Evolutionary conservation across 164 flowering plant genomes (phyloP), one percentile per base, ranked within the genome.

Genomic region (Paratinospora sagittata): DNA sequence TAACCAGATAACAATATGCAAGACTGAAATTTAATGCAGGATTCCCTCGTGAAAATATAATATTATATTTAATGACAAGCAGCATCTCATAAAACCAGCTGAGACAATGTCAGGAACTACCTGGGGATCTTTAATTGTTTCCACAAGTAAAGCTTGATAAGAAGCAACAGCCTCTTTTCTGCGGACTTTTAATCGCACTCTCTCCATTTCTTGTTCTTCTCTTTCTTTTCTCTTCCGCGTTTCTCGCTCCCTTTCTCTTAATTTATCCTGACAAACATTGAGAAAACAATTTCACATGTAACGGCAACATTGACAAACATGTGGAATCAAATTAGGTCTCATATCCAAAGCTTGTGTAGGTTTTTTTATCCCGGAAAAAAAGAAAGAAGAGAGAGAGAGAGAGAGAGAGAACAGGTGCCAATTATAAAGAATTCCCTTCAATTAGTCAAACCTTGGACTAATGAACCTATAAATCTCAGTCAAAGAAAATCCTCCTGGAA

Each of bases 121-220:
- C 97, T 86, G 91, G 75, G 97, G 89, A 74, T 91, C 97, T 78
- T 87, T 93, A 77, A 96, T 91, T 69, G 82, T 85, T 82, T 96
- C 99, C 71, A 93, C 93, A 62, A 96, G 87, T 79, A 96, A 83
- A 68, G 99, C 99, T 82, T 96, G 97, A 84, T 87, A 96, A 62
- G 96, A 88, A 68, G 90, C 74, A 67, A 91, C 83, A 64, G 96
- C 97, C 68, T 90, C 99, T 81, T 91, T 96, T 76, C 93, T 83
- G 30, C 91, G 93, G 74, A 91, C 87, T 85, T 96, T 96, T 39
- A 75, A 7, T 21, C 97, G 88, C 73, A 91, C 97, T 75, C 99
- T 85, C 76, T 93, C 99, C 87, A 93, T 84, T 83, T 96, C 99
- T 78, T 89, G 97, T 72, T 93, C 99, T 72, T 93, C 99, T 77